phyloP scores from a whole-genome alignment of 2,329 filamentous ascomycete genomes.

The Coleophoma cylindrospora region DNA sequence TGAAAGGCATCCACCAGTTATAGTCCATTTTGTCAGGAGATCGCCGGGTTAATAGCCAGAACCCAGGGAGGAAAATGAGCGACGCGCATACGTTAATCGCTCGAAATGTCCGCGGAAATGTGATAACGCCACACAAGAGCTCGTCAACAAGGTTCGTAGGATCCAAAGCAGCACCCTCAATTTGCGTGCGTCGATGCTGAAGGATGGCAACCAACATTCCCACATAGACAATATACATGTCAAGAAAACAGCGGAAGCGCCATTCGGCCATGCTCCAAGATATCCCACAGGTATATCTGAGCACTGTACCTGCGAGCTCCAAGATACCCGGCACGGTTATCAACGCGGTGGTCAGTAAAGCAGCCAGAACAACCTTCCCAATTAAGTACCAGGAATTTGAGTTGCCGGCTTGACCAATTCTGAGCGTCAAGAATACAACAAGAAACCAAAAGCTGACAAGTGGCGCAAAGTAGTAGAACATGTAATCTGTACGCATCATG shows the following conservation, averaged over 20 bases:
- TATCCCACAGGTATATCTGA: conserved; percentile 39
- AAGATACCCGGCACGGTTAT: conserved; percentile 34
- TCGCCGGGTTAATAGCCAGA: conserved; percentile 14
- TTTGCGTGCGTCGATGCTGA: conserved; percentile 25
- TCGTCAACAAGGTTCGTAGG: conserved; percentile 18
- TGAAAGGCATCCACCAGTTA: conserved; percentile 44
- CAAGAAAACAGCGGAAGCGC: conserved; percentile 44
- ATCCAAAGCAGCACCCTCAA: conserved; percentile 14
- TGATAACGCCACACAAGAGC: conserved; percentile 9
- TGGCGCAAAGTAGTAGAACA: conserved; percentile 54
- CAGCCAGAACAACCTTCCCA: conserved; percentile 42
- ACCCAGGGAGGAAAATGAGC: conserved; percentile 12
- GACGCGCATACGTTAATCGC: conserved; percentile 11
- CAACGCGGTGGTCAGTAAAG: conserved; percentile 32
- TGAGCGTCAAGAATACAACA: conserved; percentile 47
- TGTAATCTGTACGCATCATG: conserved; percentile 50
- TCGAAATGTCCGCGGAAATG: conserved; percentile 7
- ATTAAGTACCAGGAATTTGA: conserved; percentile 35
- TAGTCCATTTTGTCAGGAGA: conserved; percentile 37
- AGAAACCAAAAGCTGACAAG: conserved; percentile 59
- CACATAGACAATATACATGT: conserved; percentile 50
- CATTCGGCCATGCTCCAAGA: conserved; percentile 43
- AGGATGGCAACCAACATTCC: conserved; percentile 47
- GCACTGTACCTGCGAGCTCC: conserved; percentile 32
- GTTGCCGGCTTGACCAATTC: conserved; percentile 36